phyloP scores from a whole-genome alignment of 768 basidiomycete species.

The Gymnopilus dilepis region DNA sequence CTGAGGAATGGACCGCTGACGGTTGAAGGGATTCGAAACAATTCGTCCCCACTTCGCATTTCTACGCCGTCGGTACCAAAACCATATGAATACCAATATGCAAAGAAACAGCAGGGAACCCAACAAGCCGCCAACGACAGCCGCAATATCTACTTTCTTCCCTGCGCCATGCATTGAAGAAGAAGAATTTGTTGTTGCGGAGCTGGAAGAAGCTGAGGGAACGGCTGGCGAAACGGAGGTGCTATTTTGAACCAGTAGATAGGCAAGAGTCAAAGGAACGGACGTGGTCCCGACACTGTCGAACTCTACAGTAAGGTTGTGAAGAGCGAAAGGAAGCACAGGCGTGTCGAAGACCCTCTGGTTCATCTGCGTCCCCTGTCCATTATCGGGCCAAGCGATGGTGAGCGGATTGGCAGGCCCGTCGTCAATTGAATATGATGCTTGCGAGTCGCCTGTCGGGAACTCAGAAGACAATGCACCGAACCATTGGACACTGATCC shows the following conservation, averaged over 20 bases:
- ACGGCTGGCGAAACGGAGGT: neutral
- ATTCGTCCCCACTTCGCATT: neutral
- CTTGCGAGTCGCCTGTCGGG: constrained; percentile 16
- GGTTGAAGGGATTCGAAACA: neutral
- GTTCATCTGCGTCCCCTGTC: constrained; percentile 17
- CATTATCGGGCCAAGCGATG: constrained; percentile 17
- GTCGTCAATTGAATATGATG: constrained; percentile 30
- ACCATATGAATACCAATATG: constrained; percentile 18
- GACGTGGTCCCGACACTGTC: constrained; percentile 17
- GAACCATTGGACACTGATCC: constrained; percentile 26
- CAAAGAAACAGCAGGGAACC: constrained; percentile 14
- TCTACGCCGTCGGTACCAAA: constrained; percentile 9
- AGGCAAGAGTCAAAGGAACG: constrained; percentile 28
- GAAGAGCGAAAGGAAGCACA: constrained; percentile 21
- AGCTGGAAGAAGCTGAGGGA: neutral
- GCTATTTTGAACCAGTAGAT: constrained; percentile 27
- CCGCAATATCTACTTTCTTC: constrained; percentile 12
- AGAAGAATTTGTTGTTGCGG: neutral
- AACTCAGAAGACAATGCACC: constrained; percentile 26
- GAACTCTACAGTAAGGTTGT: constrained; percentile 26
- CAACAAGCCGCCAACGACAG: constrained; percentile 20
- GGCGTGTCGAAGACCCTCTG: constrained; percentile 28
- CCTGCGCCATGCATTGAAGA: neutral
- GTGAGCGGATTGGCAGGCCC: constrained; percentile 15
- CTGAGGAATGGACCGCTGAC: constrained; percentile 2